These are phyloP conservation scores for Pestalotiopsis sp. DNA, from an alignment of 2,329 filamentous ascomycete genomes.

Conservation along the genomic window DNA sequence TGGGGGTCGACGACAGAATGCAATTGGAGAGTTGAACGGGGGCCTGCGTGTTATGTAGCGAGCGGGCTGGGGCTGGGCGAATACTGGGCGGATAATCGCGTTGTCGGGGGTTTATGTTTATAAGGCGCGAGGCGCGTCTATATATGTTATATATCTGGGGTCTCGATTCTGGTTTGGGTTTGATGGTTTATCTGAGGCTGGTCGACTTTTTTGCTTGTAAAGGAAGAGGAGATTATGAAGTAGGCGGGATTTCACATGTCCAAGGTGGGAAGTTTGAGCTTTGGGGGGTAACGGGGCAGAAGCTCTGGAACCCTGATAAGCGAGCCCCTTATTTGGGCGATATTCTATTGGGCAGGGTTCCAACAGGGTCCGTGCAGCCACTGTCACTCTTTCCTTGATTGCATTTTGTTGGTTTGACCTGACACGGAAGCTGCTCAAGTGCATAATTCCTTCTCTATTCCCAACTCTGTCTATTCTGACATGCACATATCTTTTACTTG, in stretches of 20 bases:
- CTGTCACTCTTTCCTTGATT: neutral
- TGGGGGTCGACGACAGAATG: neutral
- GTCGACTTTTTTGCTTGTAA: slow-evolving; percentile 8
- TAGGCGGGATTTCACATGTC: slow-evolving; percentile 1
- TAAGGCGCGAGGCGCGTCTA: neutral
- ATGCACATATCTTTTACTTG: neutral
- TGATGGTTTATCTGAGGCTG: neutral
- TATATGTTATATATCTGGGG: neutral
- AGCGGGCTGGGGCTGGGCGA: neutral
- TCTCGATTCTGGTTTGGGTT: neutral
- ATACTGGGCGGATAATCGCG: slow-evolving; percentile 1
- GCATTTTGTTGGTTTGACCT: neutral
- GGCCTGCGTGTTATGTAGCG: neutral
- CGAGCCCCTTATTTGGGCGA: neutral
- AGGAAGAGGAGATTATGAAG: slow-evolving; percentile 9
- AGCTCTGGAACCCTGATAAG: neutral
- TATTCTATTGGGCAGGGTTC: neutral
- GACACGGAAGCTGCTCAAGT: neutral
- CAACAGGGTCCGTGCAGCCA: neutral
- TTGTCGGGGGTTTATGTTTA: slow-evolving; percentile 9
- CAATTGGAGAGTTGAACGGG: neutral
- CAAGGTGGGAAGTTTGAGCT: neutral
- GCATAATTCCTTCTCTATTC: neutral
- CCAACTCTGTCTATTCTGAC: neutral
- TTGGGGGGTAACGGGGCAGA: neutral